Evolutionary conservation across 495 filamentous ascomycete genomes (phyloP).

Genomic region (Achaetomiella virescens): DNA sequence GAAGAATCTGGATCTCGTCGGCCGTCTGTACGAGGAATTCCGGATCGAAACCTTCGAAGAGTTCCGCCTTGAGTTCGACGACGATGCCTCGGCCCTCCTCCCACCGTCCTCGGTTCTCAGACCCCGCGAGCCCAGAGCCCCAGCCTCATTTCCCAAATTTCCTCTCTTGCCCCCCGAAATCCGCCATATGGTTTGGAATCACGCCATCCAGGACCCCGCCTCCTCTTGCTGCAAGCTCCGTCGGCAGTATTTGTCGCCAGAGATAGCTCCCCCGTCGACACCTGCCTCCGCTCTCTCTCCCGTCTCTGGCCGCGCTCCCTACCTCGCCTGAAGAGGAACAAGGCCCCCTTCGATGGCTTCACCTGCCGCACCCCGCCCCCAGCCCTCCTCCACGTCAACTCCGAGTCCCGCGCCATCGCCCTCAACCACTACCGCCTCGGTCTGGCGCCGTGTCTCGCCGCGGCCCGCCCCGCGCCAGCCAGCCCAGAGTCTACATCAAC

Average conservation of each 20-base stretch:
- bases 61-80: slow-evolving; percentile 1
- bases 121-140: neutral
- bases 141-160: slow-evolving; percentile 18
- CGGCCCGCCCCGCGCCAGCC: too few relatives aligned
- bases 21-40: too few relatives aligned
- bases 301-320: neutral
- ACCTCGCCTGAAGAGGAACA: neutral
- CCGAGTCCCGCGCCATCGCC: neutral
- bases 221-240: slow-evolving; percentile 17
- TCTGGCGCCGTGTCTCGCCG: too few relatives aligned
- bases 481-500: too few relatives aligned
- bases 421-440: too few relatives aligned
- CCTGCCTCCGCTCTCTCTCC: neutral
- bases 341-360: slow-evolving; percentile 7
- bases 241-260: too few relatives aligned
- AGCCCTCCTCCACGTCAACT: slow-evolving; percentile 31
- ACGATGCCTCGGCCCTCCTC: neutral
- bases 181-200: slow-evolving; percentile 23
- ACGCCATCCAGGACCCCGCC: slow-evolving; percentile 15
- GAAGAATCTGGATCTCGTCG: too few relatives aligned
- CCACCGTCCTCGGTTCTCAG: neutral
- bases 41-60: slow-evolving; percentile 5
- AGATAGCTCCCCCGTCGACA: neutral
- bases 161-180: slow-evolving; percentile 20
- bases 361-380: slow-evolving; percentile 10